A percentile compares a stretch with the other conserved stretches of the same genome.
These are phyloP conservation scores for Thozetella sp. DNA, from an alignment of 495 filamentous ascomycete species.

Conservation along the genomic window DNA sequence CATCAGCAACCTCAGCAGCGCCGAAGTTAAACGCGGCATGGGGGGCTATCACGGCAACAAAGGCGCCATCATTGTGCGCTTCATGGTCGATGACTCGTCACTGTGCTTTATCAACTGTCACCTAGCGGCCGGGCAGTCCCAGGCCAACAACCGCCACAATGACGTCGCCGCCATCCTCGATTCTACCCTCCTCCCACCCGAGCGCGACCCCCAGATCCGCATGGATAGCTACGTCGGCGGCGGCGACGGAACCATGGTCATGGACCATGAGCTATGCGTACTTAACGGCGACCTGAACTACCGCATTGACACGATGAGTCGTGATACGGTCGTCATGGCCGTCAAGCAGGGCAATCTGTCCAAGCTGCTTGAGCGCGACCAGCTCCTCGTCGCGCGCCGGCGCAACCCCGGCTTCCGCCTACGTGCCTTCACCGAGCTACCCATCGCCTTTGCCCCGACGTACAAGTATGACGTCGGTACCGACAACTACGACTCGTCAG, in stretches of 20 bases:
- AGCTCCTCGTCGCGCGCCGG: conserved; percentile 81
- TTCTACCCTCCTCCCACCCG: conserved; percentile 66
- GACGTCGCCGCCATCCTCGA: conserved; percentile 92
- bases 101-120: conserved; percentile 98
- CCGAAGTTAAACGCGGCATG: conserved; percentile 93
- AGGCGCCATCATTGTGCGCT: conserved; percentile 89
- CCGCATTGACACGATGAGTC: conserved; percentile 95
- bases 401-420: conserved; percentile 88
- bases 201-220: conserved; percentile 59
- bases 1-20: conserved; percentile 73
- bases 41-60: conserved; percentile 95
- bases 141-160: conserved; percentile 88
- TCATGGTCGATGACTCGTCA: conserved; percentile 88
- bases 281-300: conserved; percentile 98
- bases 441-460: conserved; percentile 90
- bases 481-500: conserved; percentile 89
- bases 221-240: conserved; percentile 83
- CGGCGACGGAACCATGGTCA: conserved; percentile 92
- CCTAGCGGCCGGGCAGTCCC: conserved; percentile 89
- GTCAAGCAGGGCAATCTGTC: conserved; percentile 75
- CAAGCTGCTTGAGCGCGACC: conserved; percentile 95
- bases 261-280: conserved; percentile 96
- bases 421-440: conserved; percentile 80
- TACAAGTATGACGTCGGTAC: conserved; percentile 99
- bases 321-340: conserved; percentile 85